These are phyloP conservation scores for Acorus calamus DNA, from an alignment of 106 monocot species.

Conservation along the genomic window DNA sequence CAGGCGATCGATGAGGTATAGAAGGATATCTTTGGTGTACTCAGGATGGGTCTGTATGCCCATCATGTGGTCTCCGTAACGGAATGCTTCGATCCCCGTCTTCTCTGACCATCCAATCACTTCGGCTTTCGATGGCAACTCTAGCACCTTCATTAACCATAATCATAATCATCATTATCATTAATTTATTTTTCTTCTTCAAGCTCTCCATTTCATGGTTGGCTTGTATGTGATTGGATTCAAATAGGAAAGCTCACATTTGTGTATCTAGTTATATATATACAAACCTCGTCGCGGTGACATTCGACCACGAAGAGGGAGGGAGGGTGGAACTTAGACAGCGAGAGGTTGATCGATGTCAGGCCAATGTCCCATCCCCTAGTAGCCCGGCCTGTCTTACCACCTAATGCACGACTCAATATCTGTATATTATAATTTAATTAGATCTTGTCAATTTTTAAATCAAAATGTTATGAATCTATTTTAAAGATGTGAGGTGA, in stretches of 20 bases:
- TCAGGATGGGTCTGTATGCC: slow-evolving; percentile 83
- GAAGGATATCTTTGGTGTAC: slow-evolving; percentile 69
- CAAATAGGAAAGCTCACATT: too few relatives aligned
- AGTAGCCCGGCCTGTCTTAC: slow-evolving; percentile 50
- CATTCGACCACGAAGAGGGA: slow-evolving; percentile 47
- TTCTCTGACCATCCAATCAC: slow-evolving; percentile 47
- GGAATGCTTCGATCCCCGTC: slow-evolving; percentile 64
- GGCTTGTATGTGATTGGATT: too few relatives aligned
- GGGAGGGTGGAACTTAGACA: slow-evolving; percentile 36
- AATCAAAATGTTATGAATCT: too few relatives aligned
- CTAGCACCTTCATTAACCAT: slow-evolving; percentile 25
- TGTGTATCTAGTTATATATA: background rate
- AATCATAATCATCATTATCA: background rate
- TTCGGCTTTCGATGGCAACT: slow-evolving; percentile 48
- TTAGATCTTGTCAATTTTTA: too few relatives aligned
- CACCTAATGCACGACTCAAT: slow-evolving; percentile 69
- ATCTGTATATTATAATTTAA: slow-evolving; percentile 22
- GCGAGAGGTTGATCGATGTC: slow-evolving; percentile 48
- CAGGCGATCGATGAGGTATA: slow-evolving; percentile 52
- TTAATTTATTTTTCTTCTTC: background rate
- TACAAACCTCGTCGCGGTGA: slow-evolving; percentile 67
- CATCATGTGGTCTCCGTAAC: slow-evolving; percentile 50
- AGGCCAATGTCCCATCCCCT: slow-evolving; percentile 83
- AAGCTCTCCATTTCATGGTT: too few relatives aligned
- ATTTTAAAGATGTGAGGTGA: too few relatives aligned